Base-by-base conservation (phyloP, 768 basidiomycete species). In the Podaxis sp. region DNA sequence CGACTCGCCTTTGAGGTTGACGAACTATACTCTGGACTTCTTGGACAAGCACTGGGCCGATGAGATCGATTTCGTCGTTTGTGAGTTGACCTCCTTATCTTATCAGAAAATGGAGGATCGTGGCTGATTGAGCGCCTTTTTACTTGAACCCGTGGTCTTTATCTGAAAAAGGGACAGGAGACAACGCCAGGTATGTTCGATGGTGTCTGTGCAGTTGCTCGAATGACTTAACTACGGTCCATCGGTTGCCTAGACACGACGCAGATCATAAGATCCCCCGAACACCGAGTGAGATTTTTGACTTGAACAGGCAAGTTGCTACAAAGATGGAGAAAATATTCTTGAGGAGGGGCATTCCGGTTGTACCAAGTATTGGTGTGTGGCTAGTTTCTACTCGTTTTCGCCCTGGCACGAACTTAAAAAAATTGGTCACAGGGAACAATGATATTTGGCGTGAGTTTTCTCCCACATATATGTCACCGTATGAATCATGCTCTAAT, bases 41-140 rank as follows among this genome's bases (percentile, higher is more conserved):
- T 74, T 96, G 59, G 87, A 88, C 56, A 80, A 86, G 66, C 82
- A 91, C 64, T 95, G 92, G 93, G 84, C 87, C 46, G 80, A 84
- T 63, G 87, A 95, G 68, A 83, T 97, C 41, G 95, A 97, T 71
- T 97, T 96, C 72, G 93, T 97, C 36, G 80, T 97, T 38, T 95
- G 91, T 90, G 70, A 68, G 83, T 78, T 20, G 28, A 24, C 41
- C 20, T 28, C 51, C 55, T 65, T 46, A 53, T 51, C 38, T 63
- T 41, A 55, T 38, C 61, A 20, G 38, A 51, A 15, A 60, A 41
- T 48, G 7, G 30, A 41, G 17, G 12, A 26, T 17, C 20, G n/a
- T 46, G 28, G 12, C 44, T 41, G 44, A 46, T 37, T 37, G 56
- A 28, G 13, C 44, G 20, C 59, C 52, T 58, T 24, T 58, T 40